A percentile compares a stretch with the other conserved stretches of the same genome.
Evolutionary conservation across 495 filamentous ascomycete species (phyloP).

Genomic region (Penicillium atrosanguineum): DNA sequence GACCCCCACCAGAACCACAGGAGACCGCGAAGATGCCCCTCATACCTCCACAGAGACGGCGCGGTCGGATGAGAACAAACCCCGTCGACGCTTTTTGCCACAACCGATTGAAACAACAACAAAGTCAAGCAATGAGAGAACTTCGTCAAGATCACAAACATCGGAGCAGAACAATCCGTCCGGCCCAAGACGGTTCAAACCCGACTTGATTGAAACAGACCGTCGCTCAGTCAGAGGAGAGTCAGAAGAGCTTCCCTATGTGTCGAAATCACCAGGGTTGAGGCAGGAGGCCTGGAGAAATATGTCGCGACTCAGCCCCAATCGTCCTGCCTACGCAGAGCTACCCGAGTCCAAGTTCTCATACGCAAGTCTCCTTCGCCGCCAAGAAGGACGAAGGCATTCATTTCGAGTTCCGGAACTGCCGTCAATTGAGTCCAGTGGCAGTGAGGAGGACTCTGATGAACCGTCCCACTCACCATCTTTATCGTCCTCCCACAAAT

Average conservation of each 20-base stretch:
- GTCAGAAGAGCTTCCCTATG: constrained; percentile 17
- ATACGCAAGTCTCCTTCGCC: constrained; percentile 39
- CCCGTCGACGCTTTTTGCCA: constrained; percentile 22
- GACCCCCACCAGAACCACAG: constrained; percentile 9
- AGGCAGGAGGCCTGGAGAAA: not conserved
- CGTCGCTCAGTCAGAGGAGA: constrained; percentile 41
- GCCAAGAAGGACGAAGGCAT: constrained; percentile 43
- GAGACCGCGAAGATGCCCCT: not conserved
- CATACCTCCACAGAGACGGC: not conserved
- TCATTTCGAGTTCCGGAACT: constrained; percentile 56
- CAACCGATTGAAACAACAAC: constrained; percentile 33
- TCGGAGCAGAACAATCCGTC: constrained; percentile 8
- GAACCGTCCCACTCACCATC: constrained; percentile 42
- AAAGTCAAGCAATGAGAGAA: constrained; percentile 18
- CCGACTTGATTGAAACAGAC: constrained; percentile 57
- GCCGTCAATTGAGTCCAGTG: constrained; percentile 53
- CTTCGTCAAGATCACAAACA: constrained; percentile 1
- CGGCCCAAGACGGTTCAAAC: constrained; percentile 49
- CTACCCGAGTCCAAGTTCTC: constrained; percentile 47
- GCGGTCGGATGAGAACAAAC: not conserved
- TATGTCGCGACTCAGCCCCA: not conserved
- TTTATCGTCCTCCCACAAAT: constrained; percentile 44
- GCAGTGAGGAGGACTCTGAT: constrained; percentile 54
- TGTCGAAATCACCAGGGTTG: not conserved
- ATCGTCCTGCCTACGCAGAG: not conserved